A percentile compares a stretch with the other conserved stretches of the same genome.
These are phyloP conservation scores for Dillenia turbinata DNA, from an alignment of 164 flowering plant genomes.

Conservation along the genomic window DNA sequence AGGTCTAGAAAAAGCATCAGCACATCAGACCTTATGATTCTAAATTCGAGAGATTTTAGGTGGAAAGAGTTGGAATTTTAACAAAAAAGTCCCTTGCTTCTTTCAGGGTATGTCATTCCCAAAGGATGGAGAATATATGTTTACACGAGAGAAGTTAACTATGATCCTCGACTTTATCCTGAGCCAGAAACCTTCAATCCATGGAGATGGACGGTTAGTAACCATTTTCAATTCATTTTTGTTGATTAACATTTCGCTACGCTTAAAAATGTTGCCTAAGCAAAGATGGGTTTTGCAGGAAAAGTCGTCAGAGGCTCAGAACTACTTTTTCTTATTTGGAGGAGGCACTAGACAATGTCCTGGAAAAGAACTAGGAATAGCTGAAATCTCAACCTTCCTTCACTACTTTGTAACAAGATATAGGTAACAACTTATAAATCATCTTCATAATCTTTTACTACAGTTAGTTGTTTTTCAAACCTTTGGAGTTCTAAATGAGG, in stretches of 20 bases:
- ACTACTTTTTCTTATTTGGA: slow-evolving; percentile 63
- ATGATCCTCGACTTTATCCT: slow-evolving; percentile 46
- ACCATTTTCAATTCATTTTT: background rate
- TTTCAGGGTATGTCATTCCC: slow-evolving; percentile 60
- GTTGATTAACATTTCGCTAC: no score
- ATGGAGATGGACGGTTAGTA: slow-evolving; percentile 76
- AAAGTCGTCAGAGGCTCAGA: slow-evolving; percentile 53
- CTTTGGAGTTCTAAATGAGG: background rate
- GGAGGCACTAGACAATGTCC: slow-evolving; percentile 86
- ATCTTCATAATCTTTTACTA: no score
- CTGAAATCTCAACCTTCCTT: slow-evolving; percentile 67
- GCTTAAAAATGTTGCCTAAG: no score
- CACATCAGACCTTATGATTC: no score
- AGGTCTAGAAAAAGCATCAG: no score
- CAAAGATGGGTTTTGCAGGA: slow-evolving; percentile 36
- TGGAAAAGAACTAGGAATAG: slow-evolving; percentile 85
- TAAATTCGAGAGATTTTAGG: no score
- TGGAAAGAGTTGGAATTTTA: background rate
- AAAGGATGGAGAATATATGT: slow-evolving; percentile 78
- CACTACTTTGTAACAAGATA: slow-evolving; percentile 84
- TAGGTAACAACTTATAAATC: slow-evolving; percentile 33
- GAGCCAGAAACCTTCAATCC: slow-evolving; percentile 64
- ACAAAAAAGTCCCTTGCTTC: background rate
- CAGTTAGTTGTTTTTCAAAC: background rate
- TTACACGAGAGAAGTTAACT: slow-evolving; percentile 65